Base-by-base conservation (phyloP, 2,329 filamentous ascomycete species). In the Fusarium chuoi region DNA sequence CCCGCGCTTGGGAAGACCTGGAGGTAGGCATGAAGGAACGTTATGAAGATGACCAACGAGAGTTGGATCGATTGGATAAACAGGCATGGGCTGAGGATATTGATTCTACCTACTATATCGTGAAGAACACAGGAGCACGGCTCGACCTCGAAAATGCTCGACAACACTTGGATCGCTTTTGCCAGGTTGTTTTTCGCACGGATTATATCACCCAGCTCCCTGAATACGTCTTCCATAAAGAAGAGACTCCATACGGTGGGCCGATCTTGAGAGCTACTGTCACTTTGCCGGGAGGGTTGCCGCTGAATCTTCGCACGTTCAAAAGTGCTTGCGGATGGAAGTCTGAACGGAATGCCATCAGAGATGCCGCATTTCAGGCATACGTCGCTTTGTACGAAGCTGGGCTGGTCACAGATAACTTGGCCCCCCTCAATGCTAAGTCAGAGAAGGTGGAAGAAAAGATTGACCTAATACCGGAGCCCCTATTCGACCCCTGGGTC, bases 301-400 rank as follows among this genome's bases (percentile, higher is more conserved):
- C 93, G n/a, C 81, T 35, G 71, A 79, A 41, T 71, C 72, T 83
- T 15, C 78, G 83, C 6, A 71, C 65, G 10, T 65, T 76, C 8
- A 38, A 73, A 1, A 78, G 81, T 22, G 62, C 70, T 17, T 64
- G 46, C 1, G 54, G 80, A n/a, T 98, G 95, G 95, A 81, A 75
- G 17, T 93, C 91, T 0, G 92, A 96, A 77, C 89, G 86, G 65
- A 90, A 90, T 74, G 94, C 95, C 0, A 90, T 86, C 74, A 94
- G 93, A 78, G 96, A 98, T 81, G 94, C 92, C 2, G 93, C 94
- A 0, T 96, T 97, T 70, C 89, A 94, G 77, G 93, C 95, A 2
- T 98, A 95, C 78, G 82, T 89, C 28, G 86, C 85, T 10, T 85
- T 98, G 1, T 91, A 96, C 78, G 76, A 88, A 13, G 91, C 89